Percentiles rank a stretch among this genome's conserved stretches.
Conservation (phyloP, 768 basidiomycete species). For the Dioszegia crocea region DNA sequence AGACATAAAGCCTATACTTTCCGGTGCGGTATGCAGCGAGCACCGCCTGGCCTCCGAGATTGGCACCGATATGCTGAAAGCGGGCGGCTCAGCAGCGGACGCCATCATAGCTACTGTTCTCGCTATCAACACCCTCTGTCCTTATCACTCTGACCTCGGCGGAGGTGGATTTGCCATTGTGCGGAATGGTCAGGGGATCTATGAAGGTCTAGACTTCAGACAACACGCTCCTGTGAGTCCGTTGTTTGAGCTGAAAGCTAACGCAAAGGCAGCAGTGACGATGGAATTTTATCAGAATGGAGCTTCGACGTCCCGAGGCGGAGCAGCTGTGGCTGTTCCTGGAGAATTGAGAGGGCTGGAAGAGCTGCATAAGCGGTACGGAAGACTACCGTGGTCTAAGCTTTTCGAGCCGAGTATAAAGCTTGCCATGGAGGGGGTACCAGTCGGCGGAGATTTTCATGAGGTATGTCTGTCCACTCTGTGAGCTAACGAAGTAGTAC, state of each 20-base stretch:
- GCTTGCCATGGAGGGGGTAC: slow-evolving; percentile 67
- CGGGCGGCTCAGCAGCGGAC: slow-evolving; percentile 40
- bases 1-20: neutral
- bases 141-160: slow-evolving; percentile 38
- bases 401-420: slow-evolving; percentile 69
- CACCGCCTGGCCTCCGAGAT: slow-evolving; percentile 28
- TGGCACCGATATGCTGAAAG: slow-evolving; percentile 24
- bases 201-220: slow-evolving; percentile 36
- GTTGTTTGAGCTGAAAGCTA: neutral
- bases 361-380: slow-evolving; percentile 74
- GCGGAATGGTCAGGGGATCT: slow-evolving; percentile 14
- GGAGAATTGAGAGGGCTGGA: slow-evolving; percentile 82
- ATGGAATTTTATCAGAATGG: slow-evolving; percentile 28
- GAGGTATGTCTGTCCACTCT: neutral
- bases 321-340: slow-evolving; percentile 78
- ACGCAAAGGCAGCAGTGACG: slow-evolving; percentile 19
- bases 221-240: slow-evolving; percentile 39
- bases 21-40: slow-evolving; percentile 33
- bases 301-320: slow-evolving; percentile 56
- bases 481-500: slow-evolving; percentile 15
- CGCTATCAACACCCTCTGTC: slow-evolving; percentile 30
- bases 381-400: slow-evolving; percentile 66
- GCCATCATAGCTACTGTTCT: slow-evolving; percentile 38
- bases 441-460: slow-evolving; percentile 33
- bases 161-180: slow-evolving; percentile 45